phyloP scores from a whole-genome alignment of 371 early-diverging fungal genomes.

The Circinella minor region DNA sequence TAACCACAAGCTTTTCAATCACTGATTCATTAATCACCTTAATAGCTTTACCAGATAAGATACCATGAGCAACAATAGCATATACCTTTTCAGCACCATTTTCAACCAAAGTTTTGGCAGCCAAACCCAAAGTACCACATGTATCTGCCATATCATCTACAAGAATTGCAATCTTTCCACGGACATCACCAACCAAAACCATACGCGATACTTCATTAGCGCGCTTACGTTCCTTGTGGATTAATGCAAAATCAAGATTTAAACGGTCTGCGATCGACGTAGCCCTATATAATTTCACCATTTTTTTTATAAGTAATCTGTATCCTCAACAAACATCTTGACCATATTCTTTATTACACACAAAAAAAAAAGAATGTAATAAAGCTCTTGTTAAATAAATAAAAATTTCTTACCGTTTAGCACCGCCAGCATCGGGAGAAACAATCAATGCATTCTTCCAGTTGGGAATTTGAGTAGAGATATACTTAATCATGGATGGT shows the following conservation, averaged over 20 bases:
- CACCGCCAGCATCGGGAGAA: conserved; percentile 98
- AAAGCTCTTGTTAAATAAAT: background rate
- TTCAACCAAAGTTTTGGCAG: conserved; percentile 89
- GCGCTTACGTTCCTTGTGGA: conserved; percentile 97
- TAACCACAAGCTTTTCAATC: conserved; percentile 86
- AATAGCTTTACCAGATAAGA: conserved; percentile 92
- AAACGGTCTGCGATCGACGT: conserved; percentile 95
- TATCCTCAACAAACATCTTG: too few relatives aligned
- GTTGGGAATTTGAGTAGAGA: conserved; percentile 82
- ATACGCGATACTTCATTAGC: conserved; percentile 95
- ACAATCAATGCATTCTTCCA: conserved; percentile 90
- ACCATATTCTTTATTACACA: background rate
- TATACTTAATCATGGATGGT: conserved; percentile 92
- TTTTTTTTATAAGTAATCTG: too few relatives aligned
- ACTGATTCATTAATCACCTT: conserved; percentile 87
- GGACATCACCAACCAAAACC: conserved; percentile 97
- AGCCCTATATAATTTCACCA: conserved; percentile 64
- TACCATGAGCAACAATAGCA: conserved; percentile 95
- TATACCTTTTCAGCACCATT: conserved; percentile 94
- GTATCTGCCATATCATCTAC: conserved; percentile 99
- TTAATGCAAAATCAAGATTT: conserved; percentile 96
- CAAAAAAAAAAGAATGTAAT: too few relatives aligned
- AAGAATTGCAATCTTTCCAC: conserved; percentile 87
- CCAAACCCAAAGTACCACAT: conserved; percentile 92
- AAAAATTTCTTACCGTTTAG: conserved; percentile 79